A percentile compares a stretch with the other conserved stretches of the same genome.
phyloP scores from a whole-genome alignment of 257 asterid species.

The Oldenlandia corymbosa region DNA sequence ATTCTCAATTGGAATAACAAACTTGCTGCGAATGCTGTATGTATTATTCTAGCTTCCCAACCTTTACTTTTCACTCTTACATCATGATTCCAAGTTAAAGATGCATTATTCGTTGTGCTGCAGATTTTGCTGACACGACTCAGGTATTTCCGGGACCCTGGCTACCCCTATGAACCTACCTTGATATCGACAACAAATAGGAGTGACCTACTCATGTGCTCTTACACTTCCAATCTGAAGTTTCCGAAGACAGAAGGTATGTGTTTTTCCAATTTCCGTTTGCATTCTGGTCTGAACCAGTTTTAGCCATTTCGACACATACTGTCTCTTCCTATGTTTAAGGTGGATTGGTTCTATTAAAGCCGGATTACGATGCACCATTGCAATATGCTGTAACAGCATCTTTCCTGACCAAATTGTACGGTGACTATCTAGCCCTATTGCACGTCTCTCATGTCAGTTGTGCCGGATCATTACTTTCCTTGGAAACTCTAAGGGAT shows the following conservation, averaged over 20 bases:
- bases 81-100: neutral
- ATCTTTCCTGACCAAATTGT: conserved; percentile 52
- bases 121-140: conserved; percentile 45
- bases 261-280: neutral
- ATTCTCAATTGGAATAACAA: conserved; percentile 55
- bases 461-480: conserved; percentile 31
- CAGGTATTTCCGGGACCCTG: conserved; percentile 44
- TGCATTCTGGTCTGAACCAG: too few species aligned
- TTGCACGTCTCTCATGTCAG: conserved; percentile 25
- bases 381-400: conserved; percentile 54
- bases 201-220: conserved; percentile 48
- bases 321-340: neutral
- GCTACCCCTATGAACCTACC: conserved; percentile 51
- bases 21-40: conserved; percentile 42
- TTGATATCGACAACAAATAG: conserved; percentile 40
- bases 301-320: neutral
- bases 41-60: neutral
- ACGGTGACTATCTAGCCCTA: conserved; percentile 48
- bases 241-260: conserved; percentile 37
- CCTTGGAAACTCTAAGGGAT: conserved; percentile 25
- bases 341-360: conserved; percentile 50
- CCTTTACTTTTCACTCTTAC: neutral
- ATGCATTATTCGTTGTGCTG: neutral
- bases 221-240: conserved; percentile 31
- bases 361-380: conserved; percentile 33